Percentiles rank a stretch among this genome's conserved stretches.
phyloP scores from a whole-genome alignment of 805 yeast species.

The Isabelozyma heimii region DNA sequence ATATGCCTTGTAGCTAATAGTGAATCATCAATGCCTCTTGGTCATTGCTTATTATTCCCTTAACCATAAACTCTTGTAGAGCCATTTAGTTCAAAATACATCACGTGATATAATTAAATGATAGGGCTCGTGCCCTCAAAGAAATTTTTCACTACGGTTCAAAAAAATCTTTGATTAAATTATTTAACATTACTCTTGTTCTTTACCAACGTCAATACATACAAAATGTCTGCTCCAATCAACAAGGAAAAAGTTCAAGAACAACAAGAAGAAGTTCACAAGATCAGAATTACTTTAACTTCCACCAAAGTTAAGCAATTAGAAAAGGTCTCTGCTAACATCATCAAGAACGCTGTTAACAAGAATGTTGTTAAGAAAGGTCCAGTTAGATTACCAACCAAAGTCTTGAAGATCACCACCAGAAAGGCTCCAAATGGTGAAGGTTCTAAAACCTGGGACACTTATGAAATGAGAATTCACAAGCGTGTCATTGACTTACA shows the following conservation, averaged over 20 bases:
- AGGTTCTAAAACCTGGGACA: slow-evolving; percentile 99
- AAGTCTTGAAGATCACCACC: slow-evolving; percentile 96
- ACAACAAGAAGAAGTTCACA: slow-evolving; percentile 81
- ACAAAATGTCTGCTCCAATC: slow-evolving; percentile 70
- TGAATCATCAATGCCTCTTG: too few relatives aligned
- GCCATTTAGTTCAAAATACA: not conserved
- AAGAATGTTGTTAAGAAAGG: slow-evolving; percentile 90
- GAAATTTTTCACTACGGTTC: slow-evolving; percentile 1
- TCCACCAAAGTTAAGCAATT: slow-evolving; percentile 98
- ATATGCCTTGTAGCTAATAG: too few relatives aligned
- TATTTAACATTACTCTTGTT: slow-evolving; percentile 3
- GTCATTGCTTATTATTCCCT: too few relatives aligned
- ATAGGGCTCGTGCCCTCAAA: slow-evolving; percentile 10
- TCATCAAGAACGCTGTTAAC: slow-evolving; percentile 82
- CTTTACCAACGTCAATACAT: slow-evolving; percentile 37
- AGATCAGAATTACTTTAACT: slow-evolving; percentile 98
- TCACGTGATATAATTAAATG: not conserved
- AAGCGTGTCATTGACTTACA: slow-evolving; percentile 98
- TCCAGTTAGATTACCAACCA: slow-evolving; percentile 99
- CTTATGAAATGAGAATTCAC: slow-evolving; percentile 99
- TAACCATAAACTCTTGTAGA: too few relatives aligned
- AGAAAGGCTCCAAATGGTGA: slow-evolving; percentile 99
- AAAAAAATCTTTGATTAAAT: not conserved
- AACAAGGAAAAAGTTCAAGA: slow-evolving; percentile 87
- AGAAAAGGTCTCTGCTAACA: slow-evolving; percentile 92